These are phyloP conservation scores for Tulasnella sp. DNA, from an alignment of 768 basidiomycete species.

Conservation along the genomic window DNA sequence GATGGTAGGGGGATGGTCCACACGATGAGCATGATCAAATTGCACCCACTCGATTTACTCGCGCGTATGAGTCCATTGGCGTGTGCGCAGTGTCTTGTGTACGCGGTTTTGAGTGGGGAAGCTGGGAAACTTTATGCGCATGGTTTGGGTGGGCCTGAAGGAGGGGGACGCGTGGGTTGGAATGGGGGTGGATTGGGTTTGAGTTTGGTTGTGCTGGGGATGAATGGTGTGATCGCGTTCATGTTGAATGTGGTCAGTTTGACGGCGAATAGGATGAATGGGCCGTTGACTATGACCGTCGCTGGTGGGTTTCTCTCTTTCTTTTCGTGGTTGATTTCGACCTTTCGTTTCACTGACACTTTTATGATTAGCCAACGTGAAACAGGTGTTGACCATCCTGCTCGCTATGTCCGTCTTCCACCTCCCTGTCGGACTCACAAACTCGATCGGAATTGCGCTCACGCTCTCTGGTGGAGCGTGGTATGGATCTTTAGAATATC, in stretches of 20 bases:
- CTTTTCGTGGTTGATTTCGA: constrained; percentile 14
- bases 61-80: constrained; percentile 88
- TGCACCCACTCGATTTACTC: constrained; percentile 78
- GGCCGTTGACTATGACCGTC: constrained; percentile 84
- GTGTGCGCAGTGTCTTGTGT: constrained; percentile 71
- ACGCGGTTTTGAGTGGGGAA: constrained; percentile 76
- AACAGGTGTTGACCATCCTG: constrained; percentile 84
- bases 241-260: constrained; percentile 90
- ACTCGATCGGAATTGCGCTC: constrained; percentile 71
- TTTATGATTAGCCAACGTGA: constrained; percentile 58
- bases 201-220: constrained; percentile 37
- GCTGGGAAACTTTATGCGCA: constrained; percentile 47
- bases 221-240: constrained; percentile 85
- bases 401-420: constrained; percentile 78
- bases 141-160: constrained; percentile 37
- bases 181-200: constrained; percentile 27
- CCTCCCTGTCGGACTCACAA: constrained; percentile 65
- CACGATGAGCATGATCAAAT: constrained; percentile 19
- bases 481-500: constrained; percentile 60
- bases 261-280: constrained; percentile 87
- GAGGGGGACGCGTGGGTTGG: constrained; percentile 25
- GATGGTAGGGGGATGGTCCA: too few relatives aligned
- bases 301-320: constrained; percentile 45
- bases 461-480: constrained; percentile 81
- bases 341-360: not conserved